phyloP scores from a whole-genome alignment of 1,284 basidiomycete genomes.

The Rugosomyces carneus region DNA sequence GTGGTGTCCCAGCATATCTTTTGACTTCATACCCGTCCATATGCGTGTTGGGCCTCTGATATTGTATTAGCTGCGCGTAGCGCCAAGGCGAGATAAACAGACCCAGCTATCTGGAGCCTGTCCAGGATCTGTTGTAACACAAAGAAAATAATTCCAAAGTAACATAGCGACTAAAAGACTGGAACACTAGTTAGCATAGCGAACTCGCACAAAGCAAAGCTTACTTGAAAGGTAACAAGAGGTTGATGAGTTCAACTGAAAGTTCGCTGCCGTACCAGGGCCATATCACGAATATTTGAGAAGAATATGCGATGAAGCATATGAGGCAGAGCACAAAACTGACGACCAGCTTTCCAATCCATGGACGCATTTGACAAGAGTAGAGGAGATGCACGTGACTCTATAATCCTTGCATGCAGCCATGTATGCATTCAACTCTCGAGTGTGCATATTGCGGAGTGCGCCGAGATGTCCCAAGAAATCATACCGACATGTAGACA shows the following conservation, averaged over 20 bases:
- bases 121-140: slow-evolving; percentile 79
- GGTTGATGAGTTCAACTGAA: slow-evolving; percentile 63
- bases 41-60: slow-evolving; percentile 69
- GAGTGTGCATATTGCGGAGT: slow-evolving; percentile 7
- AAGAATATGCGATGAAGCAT: slow-evolving; percentile 82
- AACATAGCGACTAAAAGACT: slow-evolving; percentile 75
- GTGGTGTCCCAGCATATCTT: slow-evolving; percentile 69
- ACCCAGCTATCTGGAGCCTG: slow-evolving; percentile 81
- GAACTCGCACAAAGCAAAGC: slow-evolving; percentile 23
- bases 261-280: slow-evolving; percentile 79
- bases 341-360: slow-evolving; percentile 60
- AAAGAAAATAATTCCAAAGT: slow-evolving; percentile 84
- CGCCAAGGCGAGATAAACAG: slow-evolving; percentile 9
- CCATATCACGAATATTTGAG: slow-evolving; percentile 88
- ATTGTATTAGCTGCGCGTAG: background rate
- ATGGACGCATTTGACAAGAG: slow-evolving; percentile 23
- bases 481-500: background rate
- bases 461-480: background rate
- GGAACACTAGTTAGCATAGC: slow-evolving; percentile 8
- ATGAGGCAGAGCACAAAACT: slow-evolving; percentile 73
- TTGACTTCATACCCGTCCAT: slow-evolving; percentile 82
- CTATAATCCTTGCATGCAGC: slow-evolving; percentile 1
- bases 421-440: slow-evolving; percentile 12
- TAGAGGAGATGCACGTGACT: slow-evolving; percentile 13
- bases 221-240: slow-evolving; percentile 88